Evolutionary conservation across 148 eudicot genomes (phyloP).

Genomic region (Talinum fruticosum): DNA sequence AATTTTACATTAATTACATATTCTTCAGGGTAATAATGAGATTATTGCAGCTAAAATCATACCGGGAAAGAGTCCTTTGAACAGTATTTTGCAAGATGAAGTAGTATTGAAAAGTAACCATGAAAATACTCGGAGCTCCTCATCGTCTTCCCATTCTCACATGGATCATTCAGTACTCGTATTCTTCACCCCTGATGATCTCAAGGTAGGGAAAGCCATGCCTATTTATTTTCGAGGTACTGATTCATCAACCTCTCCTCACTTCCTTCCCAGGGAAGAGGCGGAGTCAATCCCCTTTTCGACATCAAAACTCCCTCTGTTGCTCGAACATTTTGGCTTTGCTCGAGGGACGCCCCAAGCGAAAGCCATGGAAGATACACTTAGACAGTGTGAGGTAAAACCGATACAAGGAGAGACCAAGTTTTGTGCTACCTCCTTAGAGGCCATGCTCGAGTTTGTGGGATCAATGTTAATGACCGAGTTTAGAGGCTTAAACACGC

Average conservation of each 20-base stretch:
- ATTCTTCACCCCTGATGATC: conserved; percentile 45
- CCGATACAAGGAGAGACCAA: conserved; percentile 55
- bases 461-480: conserved; percentile 17
- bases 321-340: conserved; percentile 37
- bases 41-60: not conserved
- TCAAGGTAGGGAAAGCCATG: conserved; percentile 35
- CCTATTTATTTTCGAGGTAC: conserved; percentile 37
- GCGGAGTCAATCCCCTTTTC: conserved; percentile 50
- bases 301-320: conserved; percentile 20
- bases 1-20: not conserved
- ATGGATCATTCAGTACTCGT: conserved; percentile 41
- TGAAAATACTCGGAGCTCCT: conserved; percentile 4
- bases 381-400: conserved; percentile 37
- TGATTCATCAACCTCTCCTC: conserved; percentile 32
- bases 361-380: conserved; percentile 49
- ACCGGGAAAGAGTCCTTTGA: not conserved
- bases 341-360: conserved; percentile 43
- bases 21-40: not conserved
- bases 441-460: conserved; percentile 55
- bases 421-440: conserved; percentile 52
- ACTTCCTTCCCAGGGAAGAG: conserved; percentile 40
- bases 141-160: conserved; percentile 29
- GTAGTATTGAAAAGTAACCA: not conserved
- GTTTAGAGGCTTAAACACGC: conserved; percentile 34
- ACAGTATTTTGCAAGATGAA: not conserved